phyloP scores from a whole-genome alignment of 345 rosid species.

The Laguncularia racemosa region DNA sequence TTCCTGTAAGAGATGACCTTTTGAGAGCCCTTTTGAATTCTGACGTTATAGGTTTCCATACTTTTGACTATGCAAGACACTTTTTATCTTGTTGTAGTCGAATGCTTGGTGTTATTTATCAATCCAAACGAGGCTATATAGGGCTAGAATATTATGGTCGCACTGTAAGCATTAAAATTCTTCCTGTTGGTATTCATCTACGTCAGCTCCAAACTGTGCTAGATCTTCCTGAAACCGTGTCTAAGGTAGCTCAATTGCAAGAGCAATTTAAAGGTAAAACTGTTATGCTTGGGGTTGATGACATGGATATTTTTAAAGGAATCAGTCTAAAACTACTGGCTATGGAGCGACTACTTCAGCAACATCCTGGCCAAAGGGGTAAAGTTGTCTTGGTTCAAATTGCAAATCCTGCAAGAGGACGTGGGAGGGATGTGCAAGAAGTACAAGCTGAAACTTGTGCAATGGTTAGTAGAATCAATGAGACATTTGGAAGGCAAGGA shows the following conservation, averaged over 20 bases:
- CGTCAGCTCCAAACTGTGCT: constrained; percentile 76
- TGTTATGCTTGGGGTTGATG: constrained; percentile 86
- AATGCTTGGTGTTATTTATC: constrained; percentile 89
- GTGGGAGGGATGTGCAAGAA: constrained; percentile 84
- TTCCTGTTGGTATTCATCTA: constrained; percentile 88
- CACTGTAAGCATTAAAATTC: constrained; percentile 80
- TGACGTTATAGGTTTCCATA: constrained; percentile 85
- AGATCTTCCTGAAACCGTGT: constrained; percentile 64
- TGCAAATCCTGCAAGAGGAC: constrained; percentile 92
- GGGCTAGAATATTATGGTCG: constrained; percentile 91
- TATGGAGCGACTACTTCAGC: constrained; percentile 80
- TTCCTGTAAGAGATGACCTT: constrained; percentile 81
- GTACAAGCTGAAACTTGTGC: constrained; percentile 70
- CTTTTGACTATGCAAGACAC: constrained; percentile 93
- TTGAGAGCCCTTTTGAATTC: constrained; percentile 77
- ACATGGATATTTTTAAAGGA: constrained; percentile 95
- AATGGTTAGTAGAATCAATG: constrained; percentile 63
- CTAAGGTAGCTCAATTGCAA: constrained; percentile 55
- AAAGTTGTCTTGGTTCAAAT: constrained; percentile 88
- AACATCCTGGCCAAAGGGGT: constrained; percentile 60
- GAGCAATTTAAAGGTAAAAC: constrained; percentile 52
- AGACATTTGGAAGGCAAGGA: constrained; percentile 66
- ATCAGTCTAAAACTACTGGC: constrained; percentile 91
- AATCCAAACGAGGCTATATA: constrained; percentile 86
- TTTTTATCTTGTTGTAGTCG: constrained; percentile 91